A percentile compares a stretch with the other conserved stretches of the same genome.
Conservation (phyloP, 208 protist species). For the Wallacemonas sp. region DNA sequence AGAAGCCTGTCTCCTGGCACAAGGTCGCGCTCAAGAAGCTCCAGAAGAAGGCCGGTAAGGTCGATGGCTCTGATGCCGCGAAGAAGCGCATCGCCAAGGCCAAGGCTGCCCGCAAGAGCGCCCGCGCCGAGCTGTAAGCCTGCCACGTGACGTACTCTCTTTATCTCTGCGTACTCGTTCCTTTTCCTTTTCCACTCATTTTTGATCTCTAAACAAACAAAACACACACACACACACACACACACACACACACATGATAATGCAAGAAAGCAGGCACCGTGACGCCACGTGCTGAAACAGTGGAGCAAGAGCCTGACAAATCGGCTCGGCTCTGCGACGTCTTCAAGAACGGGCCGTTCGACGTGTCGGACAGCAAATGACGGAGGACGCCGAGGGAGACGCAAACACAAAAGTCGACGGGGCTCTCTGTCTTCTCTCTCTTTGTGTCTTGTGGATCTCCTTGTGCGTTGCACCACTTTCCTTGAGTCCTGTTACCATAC, state of each 20-base stretch:
- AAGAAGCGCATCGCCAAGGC: constrained; percentile 92
- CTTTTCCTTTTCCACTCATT: not conserved
- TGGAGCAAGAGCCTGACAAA: too few species aligned
- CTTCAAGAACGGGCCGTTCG: too few species aligned
- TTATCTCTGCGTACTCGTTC: constrained; percentile 15
- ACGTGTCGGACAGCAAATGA: too few species aligned
- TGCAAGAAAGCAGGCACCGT: too few species aligned
- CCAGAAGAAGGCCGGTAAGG: constrained; percentile 85
- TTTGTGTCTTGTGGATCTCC: too few species aligned
- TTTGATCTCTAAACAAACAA: not conserved
- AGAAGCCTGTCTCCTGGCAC: constrained; percentile 89
- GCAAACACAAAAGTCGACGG: too few species aligned
- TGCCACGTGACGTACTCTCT: not conserved
- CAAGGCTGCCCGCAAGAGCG: constrained; percentile 67
- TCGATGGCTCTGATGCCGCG: constrained; percentile 65
- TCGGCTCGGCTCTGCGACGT: too few species aligned
- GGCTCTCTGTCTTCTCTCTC: too few species aligned
- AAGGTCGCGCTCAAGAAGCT: constrained; percentile 86
- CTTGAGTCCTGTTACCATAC: too few species aligned
- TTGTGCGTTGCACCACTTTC: too few species aligned
- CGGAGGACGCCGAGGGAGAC: too few species aligned
- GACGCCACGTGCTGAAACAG: too few species aligned
- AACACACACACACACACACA: not conserved
- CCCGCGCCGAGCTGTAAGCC: constrained; percentile 18
- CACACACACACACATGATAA: not conserved